Base-by-base conservation (phyloP, 495 filamentous ascomycete species). In the Aspergillus panamensis region DNA sequence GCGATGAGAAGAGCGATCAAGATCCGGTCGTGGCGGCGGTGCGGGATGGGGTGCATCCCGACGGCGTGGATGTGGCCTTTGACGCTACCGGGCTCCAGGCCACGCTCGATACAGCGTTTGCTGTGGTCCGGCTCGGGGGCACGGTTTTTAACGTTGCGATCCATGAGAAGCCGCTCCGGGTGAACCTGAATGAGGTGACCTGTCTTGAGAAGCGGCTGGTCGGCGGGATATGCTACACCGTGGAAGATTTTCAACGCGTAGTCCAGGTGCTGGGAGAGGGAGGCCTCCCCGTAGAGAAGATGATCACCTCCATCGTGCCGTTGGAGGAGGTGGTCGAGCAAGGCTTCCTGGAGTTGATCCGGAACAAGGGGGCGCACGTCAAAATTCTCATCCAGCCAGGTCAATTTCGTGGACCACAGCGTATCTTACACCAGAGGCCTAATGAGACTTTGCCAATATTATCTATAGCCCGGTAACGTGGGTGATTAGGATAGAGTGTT, bases 331-430 rank as follows among this genome's bases (percentile, higher is more conserved):
- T 35, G 14, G 39, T 52, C 12, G 55, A 58, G 13, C 33, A 35
- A 21, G 55, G 35, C 3, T 31, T 58, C n/a, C 16, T 30, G 32
- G 47, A 50, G 20, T 51, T 58, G 47, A 51, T 58, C 16, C 17
- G 12, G 8, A 51, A 51, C 13, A 50, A 39, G 31, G 35, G 21
- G 1, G 19, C 32, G 19, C 55, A 58, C 44, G 45, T 42, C 19
- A 58, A 58, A 33, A 58, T 58, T 32, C 42, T 58, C 32, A 17
- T 58, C 17, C 25, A 57, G 44, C 40, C 53, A n/a, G n/a, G n/a
- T n/a, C n/a, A n/a, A n/a, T n/a, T n/a, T n/a, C n/a, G n/a, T n/a
- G n/a, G n/a, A n/a, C n/a, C n/a, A n/a, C n/a, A n/a, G n/a, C n/a
- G n/a, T n/a, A n/a, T n/a, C n/a, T n/a, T n/a, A n/a, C n/a, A n/a